These are phyloP conservation scores for Fusarium pseudocircinatum DNA, from an alignment of 2,329 filamentous ascomycete genomes.

Conservation along the genomic window DNA sequence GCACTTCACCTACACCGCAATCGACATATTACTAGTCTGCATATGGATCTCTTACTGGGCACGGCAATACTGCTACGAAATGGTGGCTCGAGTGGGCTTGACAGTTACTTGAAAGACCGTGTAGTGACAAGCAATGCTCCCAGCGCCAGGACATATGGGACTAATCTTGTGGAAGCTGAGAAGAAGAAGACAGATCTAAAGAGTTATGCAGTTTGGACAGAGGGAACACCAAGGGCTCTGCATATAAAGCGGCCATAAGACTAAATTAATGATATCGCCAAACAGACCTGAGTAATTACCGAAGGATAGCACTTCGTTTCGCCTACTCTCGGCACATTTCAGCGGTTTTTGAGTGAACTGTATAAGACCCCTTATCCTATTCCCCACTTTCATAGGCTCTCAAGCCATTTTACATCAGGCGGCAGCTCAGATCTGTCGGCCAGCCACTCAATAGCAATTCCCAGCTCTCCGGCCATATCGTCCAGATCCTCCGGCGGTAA, in stretches of 20 bases:
- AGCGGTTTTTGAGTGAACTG: too few relatives aligned
- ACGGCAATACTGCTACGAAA: background rate
- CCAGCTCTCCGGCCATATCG: fast-evolving
- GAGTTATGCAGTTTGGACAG: background rate
- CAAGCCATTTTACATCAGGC: background rate
- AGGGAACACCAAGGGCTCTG: background rate
- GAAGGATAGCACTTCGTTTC: too few relatives aligned
- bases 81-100: background rate
- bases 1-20: background rate
- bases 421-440: fast-evolving
- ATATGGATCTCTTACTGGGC: background rate
- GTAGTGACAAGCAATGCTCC: fast-evolving
- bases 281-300: too few relatives aligned
- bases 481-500: background rate
- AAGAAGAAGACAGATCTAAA: fast-evolving
- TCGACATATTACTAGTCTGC: background rate
- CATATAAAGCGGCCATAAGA: background rate
- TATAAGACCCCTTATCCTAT: background rate
- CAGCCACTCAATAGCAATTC: background rate
- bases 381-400: background rate
- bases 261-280: too few relatives aligned
- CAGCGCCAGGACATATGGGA: fast-evolving
- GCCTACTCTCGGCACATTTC: too few relatives aligned
- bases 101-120: background rate
- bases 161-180: background rate